Base-by-base conservation (phyloP, 257 asterid species). In the Nicotiana knightiana region DNA sequence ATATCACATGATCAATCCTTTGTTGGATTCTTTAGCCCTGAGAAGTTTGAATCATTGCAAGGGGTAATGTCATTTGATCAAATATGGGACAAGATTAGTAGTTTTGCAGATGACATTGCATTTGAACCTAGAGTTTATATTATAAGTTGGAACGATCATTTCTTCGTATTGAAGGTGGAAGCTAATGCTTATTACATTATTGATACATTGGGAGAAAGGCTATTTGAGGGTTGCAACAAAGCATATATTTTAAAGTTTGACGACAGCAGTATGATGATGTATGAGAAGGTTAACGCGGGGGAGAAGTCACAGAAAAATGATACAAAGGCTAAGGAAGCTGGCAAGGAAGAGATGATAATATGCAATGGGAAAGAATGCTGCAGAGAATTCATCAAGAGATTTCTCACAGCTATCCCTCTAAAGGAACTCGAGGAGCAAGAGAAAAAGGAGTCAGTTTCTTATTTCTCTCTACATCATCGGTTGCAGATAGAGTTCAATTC, bases 141-240 rank as follows among this genome's bases (percentile, higher is more conserved):
- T n/a, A 90, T 93, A 24, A 91, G 97, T 16, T 93, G 97, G 97
- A 89, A 93, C 11, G 96, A 93, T 65, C 97, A 93, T 89, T 91
- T 93, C 88, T 91, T 92, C 71, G 93, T 92, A 82, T 63, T 93
- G 89, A 93, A 92, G 76, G 89, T 79, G 16, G 97, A 93, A 82
- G 75, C 59, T 0, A 43, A 90, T 16, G 89, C 92, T 35, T 89
- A 87, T 61, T 90, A 91, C 85, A 88, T 92, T 77, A 88, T 93
- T 35, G 95, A 93, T 82, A 90, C 97, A 0, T 88, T 93, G 82
- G 97, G 97, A 1, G 97, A 89, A 85, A 85, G 97, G 86, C 90
- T 92, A 4, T 85, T 33, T 43, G 97, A 91, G 87, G 93, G 97
- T 75, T 93, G 97, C 86, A 66, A 82, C 26, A 94, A 88, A 66